Conservation (phyloP, 768 basidiomycete species). For the Mrakia frigida region DNA sequence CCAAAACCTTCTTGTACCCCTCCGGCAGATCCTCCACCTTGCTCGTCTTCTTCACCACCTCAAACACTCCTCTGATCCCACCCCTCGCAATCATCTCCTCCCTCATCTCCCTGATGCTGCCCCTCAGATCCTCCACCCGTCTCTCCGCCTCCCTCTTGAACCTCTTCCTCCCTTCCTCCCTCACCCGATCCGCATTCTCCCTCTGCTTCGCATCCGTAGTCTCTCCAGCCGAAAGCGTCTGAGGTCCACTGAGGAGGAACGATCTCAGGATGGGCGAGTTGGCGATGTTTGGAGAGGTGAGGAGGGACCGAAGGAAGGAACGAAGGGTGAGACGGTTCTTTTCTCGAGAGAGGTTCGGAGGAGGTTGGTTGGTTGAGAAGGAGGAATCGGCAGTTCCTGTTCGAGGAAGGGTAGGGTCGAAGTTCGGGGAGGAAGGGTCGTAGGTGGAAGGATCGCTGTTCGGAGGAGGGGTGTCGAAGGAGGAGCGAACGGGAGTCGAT, state of each 20-base stretch:
- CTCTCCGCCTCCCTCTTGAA: slow-evolving; percentile 82
- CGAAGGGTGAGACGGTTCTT: slow-evolving; percentile 93
- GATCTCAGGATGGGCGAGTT: slow-evolving; percentile 79
- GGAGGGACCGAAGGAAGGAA: slow-evolving; percentile 77
- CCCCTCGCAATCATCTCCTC: slow-evolving; percentile 69
- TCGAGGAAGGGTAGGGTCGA: slow-evolving; percentile 20
- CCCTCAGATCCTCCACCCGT: slow-evolving; percentile 78
- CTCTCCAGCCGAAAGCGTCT: slow-evolving; percentile 63
- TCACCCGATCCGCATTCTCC: slow-evolving; percentile 78
- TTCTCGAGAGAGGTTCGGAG: slow-evolving; percentile 56
- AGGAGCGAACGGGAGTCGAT: neutral
- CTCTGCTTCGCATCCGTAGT: slow-evolving; percentile 67
- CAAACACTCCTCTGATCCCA: slow-evolving; percentile 82
- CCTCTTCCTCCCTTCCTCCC: slow-evolving; percentile 78
- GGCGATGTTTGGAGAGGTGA: slow-evolving; percentile 65
- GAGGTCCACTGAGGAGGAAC: slow-evolving; percentile 76
- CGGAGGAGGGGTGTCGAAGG: neutral
- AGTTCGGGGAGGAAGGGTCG: neutral
- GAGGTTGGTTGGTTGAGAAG: neutral
- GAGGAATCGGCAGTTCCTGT: slow-evolving; percentile 28
- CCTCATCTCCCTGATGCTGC: slow-evolving; percentile 78
- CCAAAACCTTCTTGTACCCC: slow-evolving; percentile 82
- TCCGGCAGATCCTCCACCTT: slow-evolving; percentile 68
- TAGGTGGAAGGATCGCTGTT: neutral
- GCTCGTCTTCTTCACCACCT: slow-evolving; percentile 74